Base-by-base conservation (phyloP, 1,139 yeast genomes). In the Saccharomycopsis hybrid region DNA sequence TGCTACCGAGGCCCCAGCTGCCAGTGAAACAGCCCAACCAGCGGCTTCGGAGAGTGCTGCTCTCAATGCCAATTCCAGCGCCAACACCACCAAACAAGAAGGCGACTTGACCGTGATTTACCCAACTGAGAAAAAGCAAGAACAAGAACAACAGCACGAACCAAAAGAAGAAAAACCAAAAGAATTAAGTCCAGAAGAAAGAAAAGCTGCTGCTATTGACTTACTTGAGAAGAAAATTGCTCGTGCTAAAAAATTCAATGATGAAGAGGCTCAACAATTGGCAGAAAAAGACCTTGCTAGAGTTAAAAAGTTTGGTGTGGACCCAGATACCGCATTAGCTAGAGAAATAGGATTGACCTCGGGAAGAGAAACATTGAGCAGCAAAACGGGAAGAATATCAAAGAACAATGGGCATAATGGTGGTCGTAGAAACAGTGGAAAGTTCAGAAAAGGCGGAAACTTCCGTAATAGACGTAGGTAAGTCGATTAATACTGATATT, bases 221-320 rank as follows among this genome's bases (percentile, higher is more conserved):
- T 77, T 84, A 54, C 71, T 90, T 57, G 75, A 72, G 54, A 80
- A 79, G 61, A 85, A 85, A 62, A 73, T 87, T 52, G 72, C 72
- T 51, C 77, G 97, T 61, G 86, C 90, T 28, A 77, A 78, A 62
- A 85, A 87, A 64, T 89, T 88, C 60, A 78, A 76, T 55, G 84
- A 77, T 52, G 78, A 73, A 44, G 69, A 70, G 36, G 65, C 65
- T 2, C 62, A 65, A 33, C 70, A 70, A 40, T 55, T 65, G 48
- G 60, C 84, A 65, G 72, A 82, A 63, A 70, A 78, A 65, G 76
- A 85, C 57, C 72, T 85, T 59, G 72, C 71, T 35, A 77, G 97
- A 61, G 80, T 88, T 56, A 84, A 83, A 62, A 87, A 86, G 70
- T 89, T 88, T 61, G 97, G 97, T 28, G 79, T 88, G 50, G 85